These are phyloP conservation scores for Filosporella fistucella DNA, from an alignment of 495 filamentous ascomycete species.

Conservation along the genomic window DNA sequence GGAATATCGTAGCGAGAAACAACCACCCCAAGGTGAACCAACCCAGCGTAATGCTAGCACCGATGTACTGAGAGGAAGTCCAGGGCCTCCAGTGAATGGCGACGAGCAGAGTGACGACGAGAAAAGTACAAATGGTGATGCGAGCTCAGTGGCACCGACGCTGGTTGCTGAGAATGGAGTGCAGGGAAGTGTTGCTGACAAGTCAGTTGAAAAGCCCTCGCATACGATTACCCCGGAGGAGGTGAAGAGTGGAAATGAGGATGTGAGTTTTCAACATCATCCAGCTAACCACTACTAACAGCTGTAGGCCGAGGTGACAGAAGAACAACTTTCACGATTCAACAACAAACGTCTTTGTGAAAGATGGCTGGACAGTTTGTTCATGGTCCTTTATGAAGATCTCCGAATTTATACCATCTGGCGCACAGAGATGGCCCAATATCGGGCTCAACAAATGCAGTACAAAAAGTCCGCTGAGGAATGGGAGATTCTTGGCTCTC, in stretches of 20 bases:
- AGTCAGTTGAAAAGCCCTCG: slow-evolving; percentile 57
- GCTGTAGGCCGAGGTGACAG: slow-evolving; percentile 34
- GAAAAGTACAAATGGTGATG: slow-evolving; percentile 31
- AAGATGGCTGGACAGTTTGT: slow-evolving; percentile 95
- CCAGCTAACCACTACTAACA: background rate
- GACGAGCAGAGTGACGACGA: slow-evolving; percentile 39
- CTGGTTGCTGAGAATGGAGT: slow-evolving; percentile 23
- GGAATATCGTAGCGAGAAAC: slow-evolving; percentile 89
- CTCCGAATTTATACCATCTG: slow-evolving; percentile 98
- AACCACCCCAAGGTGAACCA: slow-evolving; percentile 50
- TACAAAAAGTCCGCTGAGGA: slow-evolving; percentile 96
- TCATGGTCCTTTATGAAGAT: slow-evolving; percentile 99
- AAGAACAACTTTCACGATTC: slow-evolving; percentile 62
- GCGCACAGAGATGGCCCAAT: slow-evolving; percentile 95
- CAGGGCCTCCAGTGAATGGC: slow-evolving; percentile 59
- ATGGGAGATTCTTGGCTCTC: slow-evolving; percentile 94
- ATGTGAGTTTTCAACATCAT: slow-evolving; percentile 46
- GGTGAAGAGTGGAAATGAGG: slow-evolving; percentile 73
- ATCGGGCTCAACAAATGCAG: slow-evolving; percentile 78
- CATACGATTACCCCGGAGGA: slow-evolving; percentile 79
- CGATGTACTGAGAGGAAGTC: slow-evolving; percentile 62
- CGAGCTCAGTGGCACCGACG: slow-evolving; percentile 9
- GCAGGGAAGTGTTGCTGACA: slow-evolving; percentile 15
- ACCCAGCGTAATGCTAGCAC: slow-evolving; percentile 69
- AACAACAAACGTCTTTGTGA: slow-evolving; percentile 97